Percentiles rank a stretch among this genome's conserved stretches.
phyloP scores from a whole-genome alignment of 2,329 filamentous ascomycete species.

The Pyricularia grisea region DNA sequence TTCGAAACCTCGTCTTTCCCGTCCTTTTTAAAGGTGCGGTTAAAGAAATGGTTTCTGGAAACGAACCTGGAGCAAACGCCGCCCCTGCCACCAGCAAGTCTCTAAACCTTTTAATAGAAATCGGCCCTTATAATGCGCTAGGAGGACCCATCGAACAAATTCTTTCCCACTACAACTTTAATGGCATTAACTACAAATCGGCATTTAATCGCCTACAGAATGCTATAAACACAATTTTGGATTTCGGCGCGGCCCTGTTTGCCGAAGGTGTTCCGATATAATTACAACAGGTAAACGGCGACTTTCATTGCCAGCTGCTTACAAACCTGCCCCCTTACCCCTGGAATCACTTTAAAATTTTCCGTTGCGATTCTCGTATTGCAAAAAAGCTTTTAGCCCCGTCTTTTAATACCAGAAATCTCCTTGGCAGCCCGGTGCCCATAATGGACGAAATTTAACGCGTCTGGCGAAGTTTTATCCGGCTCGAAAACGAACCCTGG shows the following conservation, averaged over 20 bases:
- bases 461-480: conserved; percentile 16
- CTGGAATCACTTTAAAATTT: conserved; percentile 29
- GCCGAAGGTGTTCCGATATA: conserved; percentile 7
- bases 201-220: conserved; percentile 10
- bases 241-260: conserved; percentile 8
- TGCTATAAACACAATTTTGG: conserved; percentile 11
- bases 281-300: conserved; percentile 9
- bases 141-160: conserved; percentile 15
- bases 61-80: not conserved
- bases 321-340: conserved; percentile 33
- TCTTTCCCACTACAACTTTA: conserved; percentile 6
- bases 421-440: conserved; percentile 5
- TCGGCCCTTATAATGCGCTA: conserved; percentile 17
- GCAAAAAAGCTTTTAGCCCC: not conserved
- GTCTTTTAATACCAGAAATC: conserved; percentile 3
- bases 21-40: conserved; percentile 17
- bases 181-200: conserved; percentile 7
- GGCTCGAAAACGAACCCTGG: conserved; percentile 23
- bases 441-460: conserved; percentile 14
- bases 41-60: conserved; percentile 3
- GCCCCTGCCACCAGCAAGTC: no score
- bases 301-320: conserved; percentile 14
- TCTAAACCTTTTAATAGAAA: conserved; percentile 14
- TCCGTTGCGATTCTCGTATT: not conserved
- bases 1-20: conserved; percentile 16